Conservation (phyloP, 2,329 filamentous ascomycete genomes). For the Metarhizium album region DNA sequence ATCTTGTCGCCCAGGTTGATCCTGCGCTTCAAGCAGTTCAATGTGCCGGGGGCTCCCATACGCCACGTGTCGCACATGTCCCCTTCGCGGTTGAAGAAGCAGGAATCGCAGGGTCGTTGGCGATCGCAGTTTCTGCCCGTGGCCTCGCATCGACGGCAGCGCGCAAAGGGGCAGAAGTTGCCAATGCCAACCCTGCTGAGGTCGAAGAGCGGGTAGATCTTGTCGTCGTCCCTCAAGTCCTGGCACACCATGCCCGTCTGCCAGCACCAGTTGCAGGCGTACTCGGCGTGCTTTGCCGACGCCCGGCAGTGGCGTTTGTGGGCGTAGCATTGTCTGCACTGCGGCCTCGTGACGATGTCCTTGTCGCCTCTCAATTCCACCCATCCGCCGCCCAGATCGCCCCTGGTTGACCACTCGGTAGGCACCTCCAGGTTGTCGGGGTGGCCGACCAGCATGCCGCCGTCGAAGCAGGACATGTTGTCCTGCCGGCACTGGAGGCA, state of each 20-base stretch:
- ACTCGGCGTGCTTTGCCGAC: conserved; percentile 4
- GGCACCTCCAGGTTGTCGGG: conserved; percentile 6
- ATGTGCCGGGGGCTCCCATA: background rate
- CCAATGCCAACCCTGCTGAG: conserved; percentile 23
- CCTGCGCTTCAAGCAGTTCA: conserved; percentile 1
- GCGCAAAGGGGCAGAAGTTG: conserved; percentile 14
- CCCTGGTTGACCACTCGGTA: conserved; percentile 7
- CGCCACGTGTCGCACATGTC: conserved; percentile 2
- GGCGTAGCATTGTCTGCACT: conserved; percentile 4
- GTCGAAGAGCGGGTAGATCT: conserved; percentile 16
- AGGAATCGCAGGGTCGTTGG: conserved; percentile 27
- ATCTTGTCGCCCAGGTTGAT: conserved; percentile 11
- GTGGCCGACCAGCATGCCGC: conserved; percentile 8
- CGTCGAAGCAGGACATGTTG: conserved; percentile 12
- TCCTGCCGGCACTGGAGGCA: conserved; percentile 13
- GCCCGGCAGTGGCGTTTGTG: conserved; percentile 11
- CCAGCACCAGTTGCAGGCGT: conserved; percentile 18
- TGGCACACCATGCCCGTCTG: conserved; percentile 21
- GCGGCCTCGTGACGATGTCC: background rate
- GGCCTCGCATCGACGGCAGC: conserved; percentile 15
- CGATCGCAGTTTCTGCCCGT: conserved; percentile 21
- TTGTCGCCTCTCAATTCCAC: conserved; percentile 8
- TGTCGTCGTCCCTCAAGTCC: background rate
- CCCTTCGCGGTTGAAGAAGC: conserved; percentile 10
- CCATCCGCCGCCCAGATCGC: conserved; percentile 9